phyloP scores from a whole-genome alignment of 2,329 filamentous ascomycete genomes.

The Immersiporthe knoxdaviesiana region DNA sequence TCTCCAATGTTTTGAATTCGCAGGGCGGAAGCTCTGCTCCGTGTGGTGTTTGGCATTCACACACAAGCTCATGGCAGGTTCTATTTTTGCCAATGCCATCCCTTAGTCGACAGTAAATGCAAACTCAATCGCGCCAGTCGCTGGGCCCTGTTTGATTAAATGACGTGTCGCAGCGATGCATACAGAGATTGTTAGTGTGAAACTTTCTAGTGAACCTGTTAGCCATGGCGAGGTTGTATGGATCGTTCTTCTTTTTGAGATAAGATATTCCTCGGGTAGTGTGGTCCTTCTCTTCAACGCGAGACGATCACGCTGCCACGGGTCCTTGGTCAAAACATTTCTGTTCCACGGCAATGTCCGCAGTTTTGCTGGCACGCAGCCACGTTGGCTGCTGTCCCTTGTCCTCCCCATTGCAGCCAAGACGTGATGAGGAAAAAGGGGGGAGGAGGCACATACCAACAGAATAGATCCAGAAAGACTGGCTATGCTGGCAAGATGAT shows the following conservation, averaged over 20 bases:
- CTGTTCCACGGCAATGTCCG: background rate
- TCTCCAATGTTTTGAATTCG: background rate
- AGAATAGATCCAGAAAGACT: background rate
- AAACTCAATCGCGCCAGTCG: background rate
- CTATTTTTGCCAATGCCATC: background rate
- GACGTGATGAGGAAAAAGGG: background rate
- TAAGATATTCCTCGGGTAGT: background rate
- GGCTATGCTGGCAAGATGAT: background rate
- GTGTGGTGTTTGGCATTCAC: background rate
- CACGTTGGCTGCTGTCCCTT: background rate
- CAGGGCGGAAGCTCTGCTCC: background rate
- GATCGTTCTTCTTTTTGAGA: background rate
- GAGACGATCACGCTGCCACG: background rate
- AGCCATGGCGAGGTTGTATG: background rate
- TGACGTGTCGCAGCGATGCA: background rate
- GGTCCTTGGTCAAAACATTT: background rate
- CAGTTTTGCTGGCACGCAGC: background rate
- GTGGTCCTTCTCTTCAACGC: background rate
- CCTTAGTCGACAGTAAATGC: background rate
- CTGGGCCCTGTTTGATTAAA: background rate
- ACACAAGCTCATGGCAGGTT: background rate
- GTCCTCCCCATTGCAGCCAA: background rate
- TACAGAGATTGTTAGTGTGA: background rate
- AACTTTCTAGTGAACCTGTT: background rate
- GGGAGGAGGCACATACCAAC: background rate